Base-by-base conservation (phyloP, 768 basidiomycete genomes). In the Neoboletus subvelutipes region DNA sequence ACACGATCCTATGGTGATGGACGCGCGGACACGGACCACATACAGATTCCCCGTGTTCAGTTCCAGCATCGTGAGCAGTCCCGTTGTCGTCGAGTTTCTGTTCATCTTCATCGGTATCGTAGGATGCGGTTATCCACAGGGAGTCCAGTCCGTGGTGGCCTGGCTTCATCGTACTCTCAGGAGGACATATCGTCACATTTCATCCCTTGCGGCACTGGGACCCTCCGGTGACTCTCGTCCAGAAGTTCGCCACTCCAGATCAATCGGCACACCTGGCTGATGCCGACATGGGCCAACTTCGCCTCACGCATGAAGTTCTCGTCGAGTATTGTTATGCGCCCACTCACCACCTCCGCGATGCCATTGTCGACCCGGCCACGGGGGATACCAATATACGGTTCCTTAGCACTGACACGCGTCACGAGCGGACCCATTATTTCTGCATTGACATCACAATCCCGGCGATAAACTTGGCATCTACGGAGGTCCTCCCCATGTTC, bases 221-320 rank as follows among this genome's bases (percentile, higher is more conserved):
- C 11, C 57, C 50, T 52, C 56, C 54, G 3, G 42, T 31, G 43
- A 59, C 59, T 15, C 63, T 64, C 20, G 54, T 67, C 31, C 66
- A 67, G 15, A 60, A 48, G n/a, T 65, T 68, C 29, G 41, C 55
- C 26, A 24, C 26, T 12, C 66, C 63, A 8, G 43, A 63, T 9
- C 4, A 57, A 41, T 40, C 8, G 24, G 9, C 13, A 7, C n/a
- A 31, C n/a, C 33, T 7, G 24, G 20, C 50, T 22, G 36, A 45
- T 15, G 13, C 24, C 9, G 46, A 50, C 26, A 34, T 7, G 24
- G 29, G 22, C 22, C 57, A 47, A 36, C 59, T 67, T 45, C 54
- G 28, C 5, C 65, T 67, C n/a, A 56, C 66, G 12, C 65, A 67
- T 22, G 65, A 65, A 45, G 37, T 49, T 29, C 55, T 66, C 8